Evolutionary conservation across 768 basidiomycete genomes (phyloP), one percentile per base, ranked within the genome.

Genomic region (Albatrellus ellisii): DNA sequence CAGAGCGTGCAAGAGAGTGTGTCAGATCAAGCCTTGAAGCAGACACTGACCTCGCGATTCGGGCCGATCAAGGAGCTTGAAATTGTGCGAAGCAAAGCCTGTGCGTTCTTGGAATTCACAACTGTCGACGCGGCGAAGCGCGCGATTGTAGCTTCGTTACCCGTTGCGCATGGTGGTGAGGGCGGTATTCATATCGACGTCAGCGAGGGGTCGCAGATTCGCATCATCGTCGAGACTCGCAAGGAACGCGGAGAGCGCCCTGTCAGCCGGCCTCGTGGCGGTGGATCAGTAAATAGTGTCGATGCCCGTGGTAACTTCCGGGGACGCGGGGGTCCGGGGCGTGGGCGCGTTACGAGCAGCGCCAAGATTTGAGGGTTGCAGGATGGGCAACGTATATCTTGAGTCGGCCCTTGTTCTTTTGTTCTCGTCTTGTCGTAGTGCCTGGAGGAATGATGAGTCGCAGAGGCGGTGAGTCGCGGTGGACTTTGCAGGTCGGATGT

Each of bases 101-200:
- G 92, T 55, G 92, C 91, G 0, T 97, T 98, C 73, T 68, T 95
- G 54, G 94, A 97, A 61, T 98, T 92, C 66, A 58, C 55, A 18
- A 63, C 64, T 1, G 59, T 92, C 44, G 90, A 92, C 1, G 63
- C 75, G 27, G 94, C 94, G n/a, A 72, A 77, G 52, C 74, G 78
- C 33, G 94, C 94, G 2, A 94, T 99, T 56, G 62, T 72, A 21
- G 70, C 82, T 3, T 81, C 76, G 26, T 59, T 95, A 37, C 72
- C 77, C 1, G 57, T 62, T 24, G 46, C 54, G 29, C 76, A 79
- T 49, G 91, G 91, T 45, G 92, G 91, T 27, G 88, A 92, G 48
- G 91, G 90, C 42, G 92, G 91, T 11, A 70, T 98, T 47, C 78
- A 73, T 56, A 60, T 94, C 39, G 82, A 84, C 36, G 67, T 70